Conservation (phyloP, 805 yeast species). For the Starmera amethionina region DNA sequence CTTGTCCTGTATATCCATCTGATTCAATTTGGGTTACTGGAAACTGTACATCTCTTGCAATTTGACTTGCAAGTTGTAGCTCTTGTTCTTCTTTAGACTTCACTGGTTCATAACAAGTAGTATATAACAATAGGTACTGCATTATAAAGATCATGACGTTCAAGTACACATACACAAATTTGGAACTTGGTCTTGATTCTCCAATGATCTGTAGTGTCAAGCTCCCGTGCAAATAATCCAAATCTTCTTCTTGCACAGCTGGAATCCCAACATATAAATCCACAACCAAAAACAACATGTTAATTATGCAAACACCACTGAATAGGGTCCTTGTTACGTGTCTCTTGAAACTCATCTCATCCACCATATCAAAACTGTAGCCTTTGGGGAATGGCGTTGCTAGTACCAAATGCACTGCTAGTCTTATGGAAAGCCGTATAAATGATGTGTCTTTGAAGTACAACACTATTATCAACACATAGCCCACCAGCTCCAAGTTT, state of each 20-base stretch:
- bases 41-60: conserved; percentile 2
- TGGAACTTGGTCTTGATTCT: conserved; percentile 25
- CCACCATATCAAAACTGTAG: conserved; percentile 14
- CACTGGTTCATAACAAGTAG: conserved; percentile 15
- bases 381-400: conserved; percentile 32
- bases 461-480: conserved; percentile 12
- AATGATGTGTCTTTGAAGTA: conserved; percentile 17
- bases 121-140: conserved; percentile 22
- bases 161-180: conserved; percentile 15
- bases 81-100: conserved; percentile 21
- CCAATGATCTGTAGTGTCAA: conserved; percentile 37
- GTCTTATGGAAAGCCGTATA: conserved; percentile 21
- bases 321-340: conserved; percentile 23
- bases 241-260: conserved; percentile 11
- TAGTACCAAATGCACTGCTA: conserved; percentile 27
- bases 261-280: conserved; percentile 27
- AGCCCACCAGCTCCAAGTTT: conserved; percentile 11
- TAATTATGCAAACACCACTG: conserved; percentile 13
- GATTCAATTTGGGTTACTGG: conserved; percentile 14
- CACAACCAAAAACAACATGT: conserved; percentile 19
- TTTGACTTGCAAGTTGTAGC: conserved; percentile 3
- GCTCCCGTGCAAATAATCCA: conserved; percentile 26
- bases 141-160: conserved; percentile 21
- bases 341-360: conserved; percentile 7
- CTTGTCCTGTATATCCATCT: conserved; percentile 39